phyloP scores from a whole-genome alignment of 2,329 filamentous ascomycete species.

The Sphaerulina musiva region DNA sequence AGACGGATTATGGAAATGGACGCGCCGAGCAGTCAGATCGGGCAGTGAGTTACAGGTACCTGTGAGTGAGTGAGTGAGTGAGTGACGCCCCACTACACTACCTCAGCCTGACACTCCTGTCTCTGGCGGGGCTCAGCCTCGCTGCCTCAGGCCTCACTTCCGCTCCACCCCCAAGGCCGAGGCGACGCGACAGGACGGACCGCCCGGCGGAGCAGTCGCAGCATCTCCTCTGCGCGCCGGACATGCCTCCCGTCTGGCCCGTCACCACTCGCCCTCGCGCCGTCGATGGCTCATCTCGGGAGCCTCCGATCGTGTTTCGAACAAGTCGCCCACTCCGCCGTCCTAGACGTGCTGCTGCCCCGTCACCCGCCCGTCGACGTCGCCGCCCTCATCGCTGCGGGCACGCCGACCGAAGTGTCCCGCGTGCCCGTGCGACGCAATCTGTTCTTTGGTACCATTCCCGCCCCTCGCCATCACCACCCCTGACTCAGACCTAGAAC shows the following conservation, averaged over 20 bases:
- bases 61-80: too few species aligned
- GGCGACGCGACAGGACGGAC: too few species aligned
- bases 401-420: conserved; percentile 21
- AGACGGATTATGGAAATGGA: too few species aligned
- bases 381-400: conserved; percentile 16
- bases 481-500: conserved; percentile 21
- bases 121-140: too few species aligned
- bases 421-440: conserved; percentile 24
- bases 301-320: conserved; percentile 21
- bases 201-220: too few species aligned
- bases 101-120: too few species aligned
- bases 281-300: conserved; percentile 1
- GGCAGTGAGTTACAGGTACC: too few species aligned
- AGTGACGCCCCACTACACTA: too few species aligned
- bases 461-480: neutral
- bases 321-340: conserved; percentile 19
- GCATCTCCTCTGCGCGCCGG: neutral
- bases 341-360: conserved; percentile 28
- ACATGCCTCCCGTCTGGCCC: neutral
- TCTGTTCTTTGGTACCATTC: conserved; percentile 28
- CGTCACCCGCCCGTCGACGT: conserved; percentile 20
- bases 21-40: too few species aligned
- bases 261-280: neutral
- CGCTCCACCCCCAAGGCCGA: too few species aligned
- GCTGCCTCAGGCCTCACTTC: too few species aligned